Conservation (phyloP, 2,329 filamentous ascomycete genomes). For the Trichoderma aggressivum region DNA sequence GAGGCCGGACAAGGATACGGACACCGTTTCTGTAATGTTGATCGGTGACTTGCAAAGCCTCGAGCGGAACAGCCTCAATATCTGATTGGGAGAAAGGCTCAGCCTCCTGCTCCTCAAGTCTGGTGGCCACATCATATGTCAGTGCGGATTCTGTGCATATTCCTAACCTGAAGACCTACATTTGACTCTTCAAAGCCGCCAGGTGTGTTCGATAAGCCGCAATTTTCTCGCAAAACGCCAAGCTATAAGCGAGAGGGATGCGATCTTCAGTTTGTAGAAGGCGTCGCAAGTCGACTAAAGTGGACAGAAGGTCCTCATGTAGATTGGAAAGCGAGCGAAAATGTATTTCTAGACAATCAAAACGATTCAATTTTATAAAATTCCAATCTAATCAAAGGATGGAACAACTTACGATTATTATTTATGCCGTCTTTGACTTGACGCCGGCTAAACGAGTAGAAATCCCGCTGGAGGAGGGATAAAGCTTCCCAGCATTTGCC, state of each 20-base stretch:
- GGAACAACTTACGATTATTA: not conserved
- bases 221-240: not conserved
- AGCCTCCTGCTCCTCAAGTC: not conserved
- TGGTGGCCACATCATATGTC: not conserved
- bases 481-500: too few relatives aligned
- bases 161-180: not conserved
- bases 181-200: not conserved
- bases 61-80: not conserved
- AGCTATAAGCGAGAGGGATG: too few relatives aligned
- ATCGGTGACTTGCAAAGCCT: not conserved
- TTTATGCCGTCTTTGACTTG: too few relatives aligned
- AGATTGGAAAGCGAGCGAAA: not conserved
- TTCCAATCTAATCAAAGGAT: fast-evolving
- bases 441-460: too few relatives aligned
- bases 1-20: not conserved
- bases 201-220: not conserved
- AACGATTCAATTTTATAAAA: not conserved
- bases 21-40: not conserved
- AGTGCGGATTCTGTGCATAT: not conserved
- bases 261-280: not conserved
- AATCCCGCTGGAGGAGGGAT: fast-evolving
- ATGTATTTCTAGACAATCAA: not conserved
- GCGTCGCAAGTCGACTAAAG: too few relatives aligned
- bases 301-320: not conserved
- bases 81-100: not conserved